Conservation (phyloP, 2,329 filamentous ascomycete species). For the Decorospora gaudefroyi region DNA sequence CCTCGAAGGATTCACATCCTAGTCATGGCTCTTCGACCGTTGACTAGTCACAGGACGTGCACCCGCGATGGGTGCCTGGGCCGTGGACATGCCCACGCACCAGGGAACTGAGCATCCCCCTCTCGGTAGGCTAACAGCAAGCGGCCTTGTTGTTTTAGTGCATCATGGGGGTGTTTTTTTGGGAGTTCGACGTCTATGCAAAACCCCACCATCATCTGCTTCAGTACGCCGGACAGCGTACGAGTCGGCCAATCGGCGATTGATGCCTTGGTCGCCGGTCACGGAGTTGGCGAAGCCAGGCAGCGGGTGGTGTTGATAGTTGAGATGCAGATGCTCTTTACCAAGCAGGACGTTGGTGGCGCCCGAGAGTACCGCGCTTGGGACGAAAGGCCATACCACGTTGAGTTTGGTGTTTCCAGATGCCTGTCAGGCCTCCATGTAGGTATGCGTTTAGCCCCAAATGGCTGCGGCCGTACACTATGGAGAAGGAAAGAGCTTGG, state of each 20-base stretch:
- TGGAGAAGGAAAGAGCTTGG: constrained; percentile 23
- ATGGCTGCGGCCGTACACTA: constrained; percentile 26
- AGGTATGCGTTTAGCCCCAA: constrained; percentile 22
- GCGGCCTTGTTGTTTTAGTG: constrained; percentile 6
- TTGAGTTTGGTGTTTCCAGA: constrained; percentile 31
- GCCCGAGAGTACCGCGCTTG: constrained; percentile 31
- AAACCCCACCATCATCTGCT: constrained; percentile 7
- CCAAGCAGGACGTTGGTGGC: constrained; percentile 40
- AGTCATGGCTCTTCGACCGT: constrained; percentile 44
- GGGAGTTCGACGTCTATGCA: constrained; percentile 11
- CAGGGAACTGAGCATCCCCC: constrained; percentile 29
- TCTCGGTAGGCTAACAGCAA: constrained; percentile 12
- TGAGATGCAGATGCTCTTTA: constrained; percentile 20
- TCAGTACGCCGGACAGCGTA: constrained; percentile 4
- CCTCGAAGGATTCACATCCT: constrained; percentile 46
- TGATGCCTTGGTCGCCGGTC: constrained; percentile 9
- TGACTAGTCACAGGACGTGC: constrained; percentile 39
- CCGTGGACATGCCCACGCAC: constrained; percentile 33
- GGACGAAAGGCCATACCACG: constrained; percentile 27
- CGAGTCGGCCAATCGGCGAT: constrained; percentile 13
- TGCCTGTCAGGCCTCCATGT: constrained; percentile 35
- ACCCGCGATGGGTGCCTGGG: constrained; percentile 34
- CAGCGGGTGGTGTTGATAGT: constrained; percentile 21
- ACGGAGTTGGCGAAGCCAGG: constrained; percentile 23
- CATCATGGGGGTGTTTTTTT: too few relatives aligned